Base-by-base conservation (phyloP, 2,329 filamentous ascomycete genomes). In the Bertia moriformis region DNA sequence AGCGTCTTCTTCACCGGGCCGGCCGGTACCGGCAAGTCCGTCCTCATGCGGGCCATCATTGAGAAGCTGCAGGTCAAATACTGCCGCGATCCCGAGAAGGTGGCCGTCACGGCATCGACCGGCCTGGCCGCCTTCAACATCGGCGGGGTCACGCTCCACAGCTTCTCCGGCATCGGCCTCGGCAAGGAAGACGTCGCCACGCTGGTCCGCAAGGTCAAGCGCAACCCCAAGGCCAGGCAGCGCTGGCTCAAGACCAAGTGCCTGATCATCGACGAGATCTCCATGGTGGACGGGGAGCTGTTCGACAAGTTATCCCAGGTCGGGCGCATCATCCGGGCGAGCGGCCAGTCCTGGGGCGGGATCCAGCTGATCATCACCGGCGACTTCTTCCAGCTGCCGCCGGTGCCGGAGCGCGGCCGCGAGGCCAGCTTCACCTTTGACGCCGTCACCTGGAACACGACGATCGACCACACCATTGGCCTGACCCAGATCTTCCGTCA, bases 1-100 rank as follows among this genome's bases (percentile, higher is more conserved):
- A 96, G 89, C 49, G 88, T 95, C 2, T 98, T 98, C 64, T 98
- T 98, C 57, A 98, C 91, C 1, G 91, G 91, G 49, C 93, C 91
- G 42, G 91, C 91, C 42, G 87, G 82, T 67, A 95, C 91, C 3
- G 91, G 91, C 57, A 98, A 98, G 65, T 98, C 91, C 1, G 89
- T 98, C 3, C 62, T 98, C 41, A 86, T 98, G 71, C 75, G 88
- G 45, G 78, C 93, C 46, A 94, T 96, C 43, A 96, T 98, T 48
- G 63, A 72, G 4, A 76, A 83, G 3, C 55, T 98, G 38, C 83
- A 82, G 43, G 74, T 73, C 45, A 95, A 93, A 52, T 82, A 81
- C 56, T 63, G 61, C 3, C 70, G 72, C 38, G 85, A 94, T 46
- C 77, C 81, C 0, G 91, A 95, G 53, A 73, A 84, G 41, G 72